Evolutionary conservation across 768 basidiomycete genomes (phyloP), one percentile per base, ranked within the genome.

Genomic region (Mycena alexandri): DNA sequence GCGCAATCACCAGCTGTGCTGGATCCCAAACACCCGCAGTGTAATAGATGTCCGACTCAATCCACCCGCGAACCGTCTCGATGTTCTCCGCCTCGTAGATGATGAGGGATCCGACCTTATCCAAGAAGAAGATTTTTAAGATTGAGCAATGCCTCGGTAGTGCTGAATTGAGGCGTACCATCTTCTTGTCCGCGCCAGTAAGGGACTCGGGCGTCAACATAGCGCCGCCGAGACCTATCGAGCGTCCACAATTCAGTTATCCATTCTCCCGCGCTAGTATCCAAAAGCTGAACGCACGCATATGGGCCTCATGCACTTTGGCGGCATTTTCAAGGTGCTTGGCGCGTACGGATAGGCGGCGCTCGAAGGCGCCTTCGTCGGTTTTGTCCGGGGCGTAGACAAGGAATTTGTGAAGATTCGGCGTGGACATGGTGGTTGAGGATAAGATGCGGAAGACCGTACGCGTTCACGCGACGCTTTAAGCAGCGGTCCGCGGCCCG

Each of bases 361-460:
- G 83, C 22, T 82, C 82, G 47, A 87, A 83, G 4, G 87, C 85
- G 4, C 84, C 90, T 55, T 83, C 81, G 60, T 90, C 88, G 14
- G 85, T 85, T 71, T 83, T 85, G 74, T 93, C 91, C 3, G 90
- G 90, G 2, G 90, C 89, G 71, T 87, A 91, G 34, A 93, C 86
- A 59, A 90, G 70, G 75, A 89, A 89, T 43, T 71, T 73, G 24
- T 75, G 75, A 63, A 77, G 72, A 3, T 16, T 48, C 21, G 67
- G 36, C 12, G 42, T 13, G 44, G 69, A 67, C 69, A 70, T 72
- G 63, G 64, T 44, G 22, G 53, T 9, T 16, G 43, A 46, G 34
- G 38, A 11, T 38, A 38, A 38, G 38, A 38, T 14, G 38, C 10
- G 38, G 38, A 38, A 14, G n/a, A n/a, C n/a, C n/a, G n/a, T n/a